phyloP scores from a whole-genome alignment of 805 yeast genomes.

The Zygoascus flipseniorum region DNA sequence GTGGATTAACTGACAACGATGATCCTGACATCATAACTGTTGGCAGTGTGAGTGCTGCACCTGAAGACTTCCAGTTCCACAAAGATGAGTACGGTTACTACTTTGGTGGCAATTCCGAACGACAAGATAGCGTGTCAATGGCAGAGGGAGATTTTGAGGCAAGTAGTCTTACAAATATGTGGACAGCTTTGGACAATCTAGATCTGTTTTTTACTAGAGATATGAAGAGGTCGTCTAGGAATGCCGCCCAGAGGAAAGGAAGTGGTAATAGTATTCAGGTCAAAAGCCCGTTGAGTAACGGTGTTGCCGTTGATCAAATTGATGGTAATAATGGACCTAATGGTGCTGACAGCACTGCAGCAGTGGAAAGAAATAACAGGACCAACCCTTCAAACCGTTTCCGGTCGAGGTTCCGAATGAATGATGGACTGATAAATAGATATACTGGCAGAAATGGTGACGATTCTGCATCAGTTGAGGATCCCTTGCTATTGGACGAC shows the following conservation, averaged over 20 bases:
- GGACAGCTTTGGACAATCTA: constrained; percentile 84
- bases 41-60: constrained; percentile 1
- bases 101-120: constrained; percentile 20
- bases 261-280: background rate
- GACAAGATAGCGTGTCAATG: constrained; percentile 40
- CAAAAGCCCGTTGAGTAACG: background rate
- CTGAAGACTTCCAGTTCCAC: constrained; percentile 38
- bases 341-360: background rate
- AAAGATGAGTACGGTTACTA: constrained; percentile 44
- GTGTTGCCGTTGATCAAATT: background rate
- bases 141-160: constrained; percentile 26
- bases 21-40: constrained; percentile 2
- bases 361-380: background rate
- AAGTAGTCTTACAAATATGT: constrained; percentile 69
- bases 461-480: background rate
- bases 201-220: constrained; percentile 81
- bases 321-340: background rate
- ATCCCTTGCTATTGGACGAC: background rate
- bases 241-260: background rate
- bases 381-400: background rate
- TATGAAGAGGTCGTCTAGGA: constrained; percentile 13
- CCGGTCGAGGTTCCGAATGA: background rate
- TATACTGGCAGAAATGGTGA: background rate
- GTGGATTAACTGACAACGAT: background rate
- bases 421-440: background rate